Base-by-base conservation (phyloP, 2,329 filamentous ascomycete genomes). In the Septoria petroselini region DNA sequence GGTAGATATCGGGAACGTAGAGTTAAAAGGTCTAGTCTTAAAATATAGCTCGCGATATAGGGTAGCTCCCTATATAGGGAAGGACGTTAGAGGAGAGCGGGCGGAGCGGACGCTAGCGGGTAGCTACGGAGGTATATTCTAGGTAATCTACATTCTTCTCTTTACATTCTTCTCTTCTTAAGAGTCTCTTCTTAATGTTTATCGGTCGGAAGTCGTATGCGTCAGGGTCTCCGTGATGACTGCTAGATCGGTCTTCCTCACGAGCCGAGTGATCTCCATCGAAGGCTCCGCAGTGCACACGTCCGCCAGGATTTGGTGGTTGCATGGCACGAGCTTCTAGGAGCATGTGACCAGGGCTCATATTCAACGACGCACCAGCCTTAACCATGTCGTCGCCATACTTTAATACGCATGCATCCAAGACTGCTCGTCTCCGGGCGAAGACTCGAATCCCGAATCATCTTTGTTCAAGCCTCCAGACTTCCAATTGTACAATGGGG, bases 401-500 rank as follows among this genome's bases (percentile, higher is more conserved):
- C 23, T 53, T 53, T 30, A 53, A 34, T 39, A 49, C 37, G 29
- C 44, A 49, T 17, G 19, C 19, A 25, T 43, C 25, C 8, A 29
- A 25, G 7, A 33, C 17, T 1, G 39, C 15, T 15, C 39, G 39
- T 4, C 25, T 25, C 9, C 39, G 29, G 18, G 21, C n/a, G n/a
- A 33, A 33, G 35, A 19, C 11, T 12, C 31, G 11, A 27, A 11
- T 17, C 14, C 21, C 14, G 27, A 15, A 14, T 23, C 19, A 14
- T 15, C 12, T 7, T 18, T 4, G 25, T 34, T n/a, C 5, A 38
- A 47, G 33, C 40, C 50, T 23, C 49, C 50, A 4, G 49, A 17
- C n/a, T 46, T 34, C 50, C 50, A 53, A 11, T 49, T 41, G 31
- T 53, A 53, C n/a, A 45, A 44, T 12, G 50, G 49, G 27, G 41